phyloP scores from a whole-genome alignment of 2,329 filamentous ascomycete genomes.

The Aspergillus sp. region DNA sequence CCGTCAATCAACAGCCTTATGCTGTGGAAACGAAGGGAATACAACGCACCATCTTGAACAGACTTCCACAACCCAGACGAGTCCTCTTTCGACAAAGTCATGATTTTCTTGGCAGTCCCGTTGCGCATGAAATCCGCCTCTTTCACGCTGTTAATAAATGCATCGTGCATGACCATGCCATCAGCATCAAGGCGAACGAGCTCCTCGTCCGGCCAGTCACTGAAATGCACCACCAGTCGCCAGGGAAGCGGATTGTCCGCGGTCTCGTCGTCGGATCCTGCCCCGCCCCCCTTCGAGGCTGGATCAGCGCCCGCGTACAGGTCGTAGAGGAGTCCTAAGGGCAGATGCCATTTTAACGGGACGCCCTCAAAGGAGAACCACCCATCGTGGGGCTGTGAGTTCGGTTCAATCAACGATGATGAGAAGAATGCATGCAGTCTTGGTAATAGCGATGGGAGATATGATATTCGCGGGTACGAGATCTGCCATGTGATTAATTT shows the following conservation, averaged over 20 bases:
- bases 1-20: not conserved
- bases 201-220: constrained; percentile 56
- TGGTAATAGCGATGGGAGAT: constrained; percentile 64
- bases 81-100: constrained; percentile 81
- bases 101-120: constrained; percentile 83
- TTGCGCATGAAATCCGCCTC: constrained; percentile 86
- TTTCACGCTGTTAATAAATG: constrained; percentile 68
- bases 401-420: constrained; percentile 56
- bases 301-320: constrained; percentile 60
- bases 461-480: constrained; percentile 63
- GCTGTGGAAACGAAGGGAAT: not conserved
- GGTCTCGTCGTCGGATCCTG: constrained; percentile 18
- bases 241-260: constrained; percentile 52
- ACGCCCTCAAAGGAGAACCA: constrained; percentile 69
- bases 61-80: constrained; percentile 79
- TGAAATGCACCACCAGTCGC: constrained; percentile 62
- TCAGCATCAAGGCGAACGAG: constrained; percentile 56
- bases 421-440: constrained; percentile 63
- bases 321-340: constrained; percentile 66
- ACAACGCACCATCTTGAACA: constrained; percentile 64
- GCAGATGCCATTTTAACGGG: constrained; percentile 70
- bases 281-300: constrained; percentile 24
- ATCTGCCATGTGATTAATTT: constrained; percentile 41
- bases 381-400: constrained; percentile 50
- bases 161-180: constrained; percentile 58